These are phyloP conservation scores for Xylariales sp. DNA, from an alignment of 2,329 filamentous ascomycete species.

Conservation along the genomic window DNA sequence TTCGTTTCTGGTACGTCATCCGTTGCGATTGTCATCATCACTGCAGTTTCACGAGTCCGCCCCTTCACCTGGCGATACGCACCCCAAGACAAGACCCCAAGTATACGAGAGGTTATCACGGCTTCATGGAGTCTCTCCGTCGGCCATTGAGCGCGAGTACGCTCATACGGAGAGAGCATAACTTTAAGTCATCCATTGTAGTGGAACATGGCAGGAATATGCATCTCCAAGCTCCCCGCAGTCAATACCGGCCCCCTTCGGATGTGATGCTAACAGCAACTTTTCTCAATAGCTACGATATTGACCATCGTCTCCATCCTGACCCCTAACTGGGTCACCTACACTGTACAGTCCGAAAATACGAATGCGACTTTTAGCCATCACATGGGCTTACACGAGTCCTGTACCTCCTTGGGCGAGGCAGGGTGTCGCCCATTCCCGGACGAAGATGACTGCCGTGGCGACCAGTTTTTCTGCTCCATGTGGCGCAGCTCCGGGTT, in stretches of 20 bases:
- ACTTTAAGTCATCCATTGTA: too few species aligned
- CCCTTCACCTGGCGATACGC: neutral
- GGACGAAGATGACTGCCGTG: conserved; percentile 60
- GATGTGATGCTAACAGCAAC: too few species aligned
- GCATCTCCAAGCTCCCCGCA: too few species aligned
- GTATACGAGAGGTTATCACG: too few species aligned
- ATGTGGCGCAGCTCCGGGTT: conserved; percentile 90
- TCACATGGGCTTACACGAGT: conserved; percentile 73
- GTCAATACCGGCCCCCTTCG: too few species aligned
- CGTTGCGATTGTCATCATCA: neutral
- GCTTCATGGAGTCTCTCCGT: too few species aligned
- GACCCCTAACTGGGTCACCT: conserved; percentile 68
- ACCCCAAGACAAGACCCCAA: neutral
- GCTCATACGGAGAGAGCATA: too few species aligned
- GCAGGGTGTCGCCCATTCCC: conserved; percentile 65
- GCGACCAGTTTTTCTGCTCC: conserved; percentile 75
- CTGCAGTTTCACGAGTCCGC: neutral
- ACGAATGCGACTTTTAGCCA: conserved; percentile 45
- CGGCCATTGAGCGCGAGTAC: too few species aligned
- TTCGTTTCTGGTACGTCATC: conserved; percentile 38
- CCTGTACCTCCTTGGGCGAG: conserved; percentile 67
- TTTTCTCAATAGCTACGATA: conserved; percentile 57
- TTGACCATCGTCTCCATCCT: conserved; percentile 68
- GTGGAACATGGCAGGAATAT: too few species aligned
- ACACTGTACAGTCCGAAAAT: conserved; percentile 45